Evolutionary conservation across 257 asterid genomes (phyloP).

Genomic region (Gentiana straminea): DNA sequence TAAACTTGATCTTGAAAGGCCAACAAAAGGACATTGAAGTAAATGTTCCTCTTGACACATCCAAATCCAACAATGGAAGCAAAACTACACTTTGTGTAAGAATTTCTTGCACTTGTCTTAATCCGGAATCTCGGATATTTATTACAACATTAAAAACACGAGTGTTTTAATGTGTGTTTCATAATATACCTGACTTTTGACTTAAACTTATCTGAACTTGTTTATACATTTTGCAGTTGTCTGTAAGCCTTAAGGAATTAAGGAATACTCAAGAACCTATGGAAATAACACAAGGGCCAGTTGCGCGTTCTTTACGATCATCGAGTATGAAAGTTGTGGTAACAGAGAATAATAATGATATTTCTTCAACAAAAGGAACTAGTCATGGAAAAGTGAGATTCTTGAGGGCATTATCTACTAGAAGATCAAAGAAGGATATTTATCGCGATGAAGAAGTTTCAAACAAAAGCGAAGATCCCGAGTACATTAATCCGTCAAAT

Average conservation of each 20-base stretch:
- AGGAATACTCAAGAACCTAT: constrained; percentile 28
- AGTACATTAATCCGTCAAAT: constrained; percentile 25
- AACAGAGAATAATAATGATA: constrained; percentile 23
- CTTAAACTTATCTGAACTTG: neutral
- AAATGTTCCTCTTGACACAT: constrained; percentile 29
- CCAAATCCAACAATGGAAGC: constrained; percentile 5
- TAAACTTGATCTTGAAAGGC: constrained; percentile 30
- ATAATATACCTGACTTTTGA: neutral
- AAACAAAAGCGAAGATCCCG: constrained; percentile 40
- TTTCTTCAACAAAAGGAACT: constrained; percentile 18
- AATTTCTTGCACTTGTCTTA: constrained; percentile 1
- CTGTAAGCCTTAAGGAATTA: constrained; percentile 34
- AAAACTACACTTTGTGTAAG: constrained; percentile 41
- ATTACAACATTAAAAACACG: neutral
- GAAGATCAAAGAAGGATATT: constrained; percentile 28
- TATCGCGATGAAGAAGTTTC: constrained; percentile 51
- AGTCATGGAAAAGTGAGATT: constrained; percentile 36
- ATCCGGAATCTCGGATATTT: too few species aligned
- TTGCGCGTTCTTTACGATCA: constrained; percentile 30
- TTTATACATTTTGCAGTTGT: constrained; percentile 32
- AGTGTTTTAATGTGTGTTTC: neutral
- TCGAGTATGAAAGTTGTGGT: constrained; percentile 34
- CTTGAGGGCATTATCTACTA: constrained; percentile 31
- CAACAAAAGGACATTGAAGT: constrained; percentile 28
- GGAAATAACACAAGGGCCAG: constrained; percentile 24